phyloP scores from a whole-genome alignment of 1,139 yeast genomes.

The Hyphopichia fennica region DNA sequence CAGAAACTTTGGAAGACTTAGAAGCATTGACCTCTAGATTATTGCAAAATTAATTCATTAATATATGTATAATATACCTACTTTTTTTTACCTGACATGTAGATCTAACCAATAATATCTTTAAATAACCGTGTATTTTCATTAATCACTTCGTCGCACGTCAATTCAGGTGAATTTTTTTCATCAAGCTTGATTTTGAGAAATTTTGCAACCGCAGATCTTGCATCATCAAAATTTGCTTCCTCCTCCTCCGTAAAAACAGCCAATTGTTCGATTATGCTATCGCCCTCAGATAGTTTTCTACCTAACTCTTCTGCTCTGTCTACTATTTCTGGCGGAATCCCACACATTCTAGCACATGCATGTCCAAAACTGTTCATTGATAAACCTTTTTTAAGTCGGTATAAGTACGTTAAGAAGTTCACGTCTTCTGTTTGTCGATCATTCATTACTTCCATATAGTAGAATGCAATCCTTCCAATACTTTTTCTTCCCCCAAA shows the following conservation, averaged over 20 bases:
- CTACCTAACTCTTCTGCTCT: constrained; percentile 24
- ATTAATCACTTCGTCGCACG: neutral
- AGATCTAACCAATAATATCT: neutral
- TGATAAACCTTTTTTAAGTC: constrained; percentile 27
- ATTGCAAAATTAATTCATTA: constrained; percentile 11
- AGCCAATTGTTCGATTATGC: constrained; percentile 14
- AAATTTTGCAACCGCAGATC: constrained; percentile 22
- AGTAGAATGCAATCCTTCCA: constrained; percentile 6
- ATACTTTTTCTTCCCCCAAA: constrained; percentile 12
- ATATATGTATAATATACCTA: neutral
- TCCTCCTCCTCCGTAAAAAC: constrained; percentile 14
- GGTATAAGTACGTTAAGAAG: constrained; percentile 31
- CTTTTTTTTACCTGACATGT: neutral
- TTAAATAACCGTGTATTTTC: neutral
- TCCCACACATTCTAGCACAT: constrained; percentile 39
- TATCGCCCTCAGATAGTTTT: constrained; percentile 13
- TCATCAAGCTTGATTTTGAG: constrained; percentile 9
- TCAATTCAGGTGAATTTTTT: constrained; percentile 2
- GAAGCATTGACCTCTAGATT: constrained; percentile 86
- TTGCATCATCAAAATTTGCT: constrained; percentile 13
- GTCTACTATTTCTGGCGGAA: constrained; percentile 20
- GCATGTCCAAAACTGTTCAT: constrained; percentile 34
- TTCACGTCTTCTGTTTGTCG: constrained; percentile 8
- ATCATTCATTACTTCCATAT: constrained; percentile 12
- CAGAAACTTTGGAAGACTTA: constrained; percentile 87